Percentiles rank a stretch among this genome's conserved stretches.
phyloP scores from a whole-genome alignment of 2,329 filamentous ascomycete genomes.

The Calonectria ilicicola region DNA sequence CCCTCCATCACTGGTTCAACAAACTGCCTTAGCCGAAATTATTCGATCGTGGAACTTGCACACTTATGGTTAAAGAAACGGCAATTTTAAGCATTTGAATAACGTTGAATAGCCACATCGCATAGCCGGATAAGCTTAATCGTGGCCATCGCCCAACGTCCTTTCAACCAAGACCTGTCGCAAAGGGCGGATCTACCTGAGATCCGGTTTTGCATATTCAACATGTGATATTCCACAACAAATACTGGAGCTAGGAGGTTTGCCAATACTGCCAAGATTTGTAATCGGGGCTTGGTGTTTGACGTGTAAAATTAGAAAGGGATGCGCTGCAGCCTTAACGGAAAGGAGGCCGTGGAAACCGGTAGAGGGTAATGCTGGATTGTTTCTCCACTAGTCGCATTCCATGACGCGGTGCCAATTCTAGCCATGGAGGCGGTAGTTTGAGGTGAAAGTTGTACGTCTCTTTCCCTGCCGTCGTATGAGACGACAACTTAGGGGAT shows the following conservation, averaged over 20 bases:
- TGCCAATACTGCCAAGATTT: neutral
- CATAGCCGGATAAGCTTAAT: neutral
- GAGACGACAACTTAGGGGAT: neutral
- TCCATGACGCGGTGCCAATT: neutral
- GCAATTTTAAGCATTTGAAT: neutral
- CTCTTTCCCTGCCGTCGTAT: neutral
- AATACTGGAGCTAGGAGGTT: neutral
- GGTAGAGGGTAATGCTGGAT: neutral
- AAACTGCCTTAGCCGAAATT: neutral
- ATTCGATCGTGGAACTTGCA: neutral
- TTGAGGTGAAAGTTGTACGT: neutral
- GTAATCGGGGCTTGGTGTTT: neutral
- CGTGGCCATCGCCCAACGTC: neutral
- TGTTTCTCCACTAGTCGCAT: conserved; percentile 1
- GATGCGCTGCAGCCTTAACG: neutral
- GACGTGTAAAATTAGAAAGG: neutral
- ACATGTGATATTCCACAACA: neutral
- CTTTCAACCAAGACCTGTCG: neutral
- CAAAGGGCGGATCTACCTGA: neutral
- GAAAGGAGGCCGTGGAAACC: neutral
- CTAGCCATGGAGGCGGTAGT: too few species aligned
- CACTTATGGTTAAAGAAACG: neutral
- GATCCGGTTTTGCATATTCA: neutral
- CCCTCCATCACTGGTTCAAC: neutral
- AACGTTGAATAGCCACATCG: neutral